phyloP scores from a whole-genome alignment of 306 rosid genomes.

The Trifolium pratense region DNA sequence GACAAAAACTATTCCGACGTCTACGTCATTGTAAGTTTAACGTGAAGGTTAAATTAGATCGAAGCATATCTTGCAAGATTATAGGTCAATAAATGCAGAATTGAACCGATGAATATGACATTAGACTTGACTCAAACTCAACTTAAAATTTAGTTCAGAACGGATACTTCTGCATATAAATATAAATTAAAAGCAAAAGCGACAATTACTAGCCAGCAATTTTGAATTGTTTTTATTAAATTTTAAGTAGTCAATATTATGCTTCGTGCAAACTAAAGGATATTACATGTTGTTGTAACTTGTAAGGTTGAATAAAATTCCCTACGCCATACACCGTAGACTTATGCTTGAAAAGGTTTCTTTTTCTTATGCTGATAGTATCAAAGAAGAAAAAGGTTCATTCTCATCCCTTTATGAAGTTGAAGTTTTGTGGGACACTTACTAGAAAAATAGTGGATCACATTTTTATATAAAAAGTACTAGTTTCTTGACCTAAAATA shows the following conservation, averaged over 20 bases:
- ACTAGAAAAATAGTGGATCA: neutral
- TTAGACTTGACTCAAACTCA: too few relatives aligned
- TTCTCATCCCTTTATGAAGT: neutral
- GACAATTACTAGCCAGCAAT: neutral
- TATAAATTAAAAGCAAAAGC: too few relatives aligned
- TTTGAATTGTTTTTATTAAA: conserved; percentile 20
- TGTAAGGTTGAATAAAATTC: conserved; percentile 14
- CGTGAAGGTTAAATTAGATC: too few relatives aligned
- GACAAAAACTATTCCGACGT: too few relatives aligned
- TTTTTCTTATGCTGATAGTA: neutral
- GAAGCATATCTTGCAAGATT: too few relatives aligned
- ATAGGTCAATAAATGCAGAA: too few relatives aligned
- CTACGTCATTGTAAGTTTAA: too few relatives aligned
- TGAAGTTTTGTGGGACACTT: neutral
- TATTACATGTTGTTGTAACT: neutral
- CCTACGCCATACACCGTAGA: conserved; percentile 5
- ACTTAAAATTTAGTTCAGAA: too few relatives aligned
- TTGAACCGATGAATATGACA: too few relatives aligned
- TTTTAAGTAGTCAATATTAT: neutral
- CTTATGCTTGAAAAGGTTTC: neutral
- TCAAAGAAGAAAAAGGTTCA: neutral
- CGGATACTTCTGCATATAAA: too few relatives aligned
- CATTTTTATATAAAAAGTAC: neutral
- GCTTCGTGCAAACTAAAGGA: conserved; percentile 2
- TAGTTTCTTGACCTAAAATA: too few relatives aligned